These are phyloP conservation scores for Apophysomyces sp. DNA, from an alignment of 371 early-diverging fungal species.

Conservation along the genomic window DNA sequence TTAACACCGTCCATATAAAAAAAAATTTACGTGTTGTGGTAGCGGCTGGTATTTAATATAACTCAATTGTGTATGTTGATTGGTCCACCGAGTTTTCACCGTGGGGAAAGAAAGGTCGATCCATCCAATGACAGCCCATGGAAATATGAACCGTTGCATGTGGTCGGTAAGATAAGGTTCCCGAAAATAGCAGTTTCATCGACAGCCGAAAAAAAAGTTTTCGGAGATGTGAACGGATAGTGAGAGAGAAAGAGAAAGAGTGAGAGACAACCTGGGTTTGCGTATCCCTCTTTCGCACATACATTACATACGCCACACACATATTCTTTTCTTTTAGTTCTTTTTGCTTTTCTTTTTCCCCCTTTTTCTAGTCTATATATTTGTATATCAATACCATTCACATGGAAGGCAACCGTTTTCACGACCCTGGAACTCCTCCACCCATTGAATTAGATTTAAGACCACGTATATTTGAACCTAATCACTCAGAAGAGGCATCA, in stretches of 20 bases:
- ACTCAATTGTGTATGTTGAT: too few species aligned
- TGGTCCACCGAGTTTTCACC: too few species aligned
- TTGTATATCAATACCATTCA: background rate
- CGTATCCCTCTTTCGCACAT: background rate
- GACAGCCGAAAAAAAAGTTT: background rate
- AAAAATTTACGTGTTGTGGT: too few species aligned
- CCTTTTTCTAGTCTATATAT: background rate
- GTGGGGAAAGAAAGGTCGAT: background rate
- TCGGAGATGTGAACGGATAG: constrained; percentile 1
- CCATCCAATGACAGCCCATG: background rate
- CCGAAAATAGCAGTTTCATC: background rate
- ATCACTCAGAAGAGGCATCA: background rate
- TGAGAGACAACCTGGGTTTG: background rate
- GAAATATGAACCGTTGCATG: background rate
- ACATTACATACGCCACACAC: background rate
- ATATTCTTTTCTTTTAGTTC: background rate
- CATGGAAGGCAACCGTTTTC: constrained; percentile 28
- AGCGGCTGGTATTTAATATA: too few species aligned
- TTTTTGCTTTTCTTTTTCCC: background rate
- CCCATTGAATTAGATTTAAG: constrained; percentile 7
- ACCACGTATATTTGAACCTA: background rate
- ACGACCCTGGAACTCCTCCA: constrained; percentile 29
- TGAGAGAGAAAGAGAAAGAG: background rate
- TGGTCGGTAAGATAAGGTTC: background rate
- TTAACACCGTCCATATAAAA: too few species aligned